phyloP scores from a whole-genome alignment of 2,329 filamentous ascomycete species.

The Eurotiales sp. region DNA sequence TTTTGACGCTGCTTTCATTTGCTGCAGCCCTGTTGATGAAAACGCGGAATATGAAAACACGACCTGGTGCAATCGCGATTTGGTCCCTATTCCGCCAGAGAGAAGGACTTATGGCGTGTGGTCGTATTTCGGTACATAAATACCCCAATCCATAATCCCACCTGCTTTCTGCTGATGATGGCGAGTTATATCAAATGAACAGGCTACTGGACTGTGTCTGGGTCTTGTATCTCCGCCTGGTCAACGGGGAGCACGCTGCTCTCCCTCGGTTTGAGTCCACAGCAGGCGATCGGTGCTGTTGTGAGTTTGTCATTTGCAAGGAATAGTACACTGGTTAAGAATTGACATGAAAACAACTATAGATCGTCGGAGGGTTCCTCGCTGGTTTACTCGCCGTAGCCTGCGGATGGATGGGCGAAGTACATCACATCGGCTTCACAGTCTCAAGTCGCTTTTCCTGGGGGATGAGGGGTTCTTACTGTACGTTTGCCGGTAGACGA shows the following conservation, averaged over 20 bases:
- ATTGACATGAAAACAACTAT: neutral
- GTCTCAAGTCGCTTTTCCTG: slow-evolving; percentile 24
- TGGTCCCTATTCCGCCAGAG: slow-evolving; percentile 26
- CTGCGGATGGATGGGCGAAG: slow-evolving; percentile 26
- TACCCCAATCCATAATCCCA: neutral
- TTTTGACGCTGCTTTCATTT: neutral
- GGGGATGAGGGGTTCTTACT: slow-evolving; percentile 25
- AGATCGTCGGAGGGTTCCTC: slow-evolving; percentile 19
- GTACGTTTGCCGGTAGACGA: neutral
- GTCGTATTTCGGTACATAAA: slow-evolving; percentile 20
- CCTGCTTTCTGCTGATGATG: neutral
- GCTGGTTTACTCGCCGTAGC: slow-evolving; percentile 23
- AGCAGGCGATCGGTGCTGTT: slow-evolving; percentile 24
- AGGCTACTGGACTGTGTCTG: slow-evolving; percentile 30
- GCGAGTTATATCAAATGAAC: neutral
- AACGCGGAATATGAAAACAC: slow-evolving; percentile 22
- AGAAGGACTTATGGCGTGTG: slow-evolving; percentile 26
- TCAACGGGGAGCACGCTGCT: slow-evolving; percentile 26
- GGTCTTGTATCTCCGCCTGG: slow-evolving; percentile 27
- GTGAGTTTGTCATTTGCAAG: slow-evolving; percentile 14
- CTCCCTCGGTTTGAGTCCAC: slow-evolving; percentile 23
- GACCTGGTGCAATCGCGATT: slow-evolving; percentile 27
- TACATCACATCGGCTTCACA: slow-evolving; percentile 26
- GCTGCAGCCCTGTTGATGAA: slow-evolving; percentile 19
- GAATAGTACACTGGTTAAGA: neutral